Percentiles rank a stretch among this genome's conserved stretches.
Conservation (phyloP, 805 yeast species). For the Candida palmyrensis region DNA sequence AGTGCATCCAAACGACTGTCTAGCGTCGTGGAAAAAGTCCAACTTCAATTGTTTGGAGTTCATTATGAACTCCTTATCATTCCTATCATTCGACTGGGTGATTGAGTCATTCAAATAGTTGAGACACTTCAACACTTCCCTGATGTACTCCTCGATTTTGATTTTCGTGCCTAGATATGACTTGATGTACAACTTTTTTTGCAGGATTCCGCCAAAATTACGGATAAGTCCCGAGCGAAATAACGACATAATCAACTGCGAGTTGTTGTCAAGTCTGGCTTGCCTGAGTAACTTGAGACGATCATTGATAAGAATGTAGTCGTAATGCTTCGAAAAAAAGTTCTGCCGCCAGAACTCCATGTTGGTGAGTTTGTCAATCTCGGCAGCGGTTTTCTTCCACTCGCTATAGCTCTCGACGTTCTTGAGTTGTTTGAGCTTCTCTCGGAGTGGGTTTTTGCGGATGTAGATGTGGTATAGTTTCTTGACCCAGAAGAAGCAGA, state of each 20-base stretch:
- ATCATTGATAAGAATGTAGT: constrained; percentile 75
- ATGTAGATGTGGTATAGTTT: constrained; percentile 29
- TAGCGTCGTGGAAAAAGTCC: constrained; percentile 79
- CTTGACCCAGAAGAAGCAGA: constrained; percentile 43
- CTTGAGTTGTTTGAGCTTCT: constrained; percentile 44
- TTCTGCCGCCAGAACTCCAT: constrained; percentile 69
- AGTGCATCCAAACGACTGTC: constrained; percentile 84
- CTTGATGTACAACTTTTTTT: constrained; percentile 70
- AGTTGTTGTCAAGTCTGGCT: constrained; percentile 58
- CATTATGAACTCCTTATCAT: constrained; percentile 25
- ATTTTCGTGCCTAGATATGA: constrained; percentile 86
- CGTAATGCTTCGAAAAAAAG: constrained; percentile 76
- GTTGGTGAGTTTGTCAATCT: constrained; percentile 44
- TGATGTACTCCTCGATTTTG: constrained; percentile 80
- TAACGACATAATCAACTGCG: constrained; percentile 53
- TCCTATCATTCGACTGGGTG: constrained; percentile 6
- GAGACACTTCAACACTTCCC: constrained; percentile 68
- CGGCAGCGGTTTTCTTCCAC: constrained; percentile 55
- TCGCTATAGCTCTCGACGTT: constrained; percentile 58
- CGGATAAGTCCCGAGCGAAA: constrained; percentile 80
- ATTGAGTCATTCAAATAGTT: constrained; percentile 49
- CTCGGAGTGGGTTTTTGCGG: constrained; percentile 40
- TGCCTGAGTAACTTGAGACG: constrained; percentile 57
- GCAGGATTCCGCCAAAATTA: constrained; percentile 88
- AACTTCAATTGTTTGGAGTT: constrained; percentile 53